Percentiles rank a stretch among this genome's conserved stretches.
phyloP scores from a whole-genome alignment of 2,329 filamentous ascomycete genomes.

The Hymenoscyphus scutula region DNA sequence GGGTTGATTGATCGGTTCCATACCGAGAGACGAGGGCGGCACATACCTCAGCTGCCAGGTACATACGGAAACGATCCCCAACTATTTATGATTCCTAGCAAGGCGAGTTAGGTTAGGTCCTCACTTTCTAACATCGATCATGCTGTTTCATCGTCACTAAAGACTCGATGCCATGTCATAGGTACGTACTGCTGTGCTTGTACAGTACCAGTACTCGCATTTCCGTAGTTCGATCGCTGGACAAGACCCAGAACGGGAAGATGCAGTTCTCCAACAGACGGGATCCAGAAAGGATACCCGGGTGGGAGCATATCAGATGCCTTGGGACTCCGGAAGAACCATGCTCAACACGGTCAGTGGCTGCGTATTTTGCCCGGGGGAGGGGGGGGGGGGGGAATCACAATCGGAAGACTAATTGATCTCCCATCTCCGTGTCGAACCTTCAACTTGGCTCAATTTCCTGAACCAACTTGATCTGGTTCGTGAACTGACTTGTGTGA shows the following conservation, averaged over 20 bases:
- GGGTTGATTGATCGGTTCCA: no score
- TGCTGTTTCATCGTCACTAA: neutral
- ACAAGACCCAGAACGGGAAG: neutral
- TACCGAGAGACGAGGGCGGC: neutral
- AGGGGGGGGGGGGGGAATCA: no score
- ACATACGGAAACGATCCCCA: neutral
- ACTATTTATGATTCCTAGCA: neutral
- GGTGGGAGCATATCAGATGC: constrained; percentile 1
- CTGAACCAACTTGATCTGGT: neutral
- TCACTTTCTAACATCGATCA: neutral
- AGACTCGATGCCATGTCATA: neutral
- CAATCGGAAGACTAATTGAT: neutral
- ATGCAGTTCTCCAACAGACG: neutral
- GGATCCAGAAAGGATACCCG: neutral
- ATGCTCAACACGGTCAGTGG: neutral
- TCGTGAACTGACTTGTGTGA: no score
- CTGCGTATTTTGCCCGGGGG: neutral
- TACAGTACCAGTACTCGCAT: no score
- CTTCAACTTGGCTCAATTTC: neutral
- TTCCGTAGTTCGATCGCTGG: neutral
- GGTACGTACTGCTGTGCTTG: no score
- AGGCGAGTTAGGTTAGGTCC: no score
- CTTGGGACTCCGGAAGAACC: constrained; percentile 3
- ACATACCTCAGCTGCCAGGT: neutral
- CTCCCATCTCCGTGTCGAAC: no score